Percentiles rank a stretch among this genome's conserved stretches.
Evolutionary conservation across 305 asterid genomes (phyloP).

Genomic region (Fraxinus xanthoxyloides): DNA sequence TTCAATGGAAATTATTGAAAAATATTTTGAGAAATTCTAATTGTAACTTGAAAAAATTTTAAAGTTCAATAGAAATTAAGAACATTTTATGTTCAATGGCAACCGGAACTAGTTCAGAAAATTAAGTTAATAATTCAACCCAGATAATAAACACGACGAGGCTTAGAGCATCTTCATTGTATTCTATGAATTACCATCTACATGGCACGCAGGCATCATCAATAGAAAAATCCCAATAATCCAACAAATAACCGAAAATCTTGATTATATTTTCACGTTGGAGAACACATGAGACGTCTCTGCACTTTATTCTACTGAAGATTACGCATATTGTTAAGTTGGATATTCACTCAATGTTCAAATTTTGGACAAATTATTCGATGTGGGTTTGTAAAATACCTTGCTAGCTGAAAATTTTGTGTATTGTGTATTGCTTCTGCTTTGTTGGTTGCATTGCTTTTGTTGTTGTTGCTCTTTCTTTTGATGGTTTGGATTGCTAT

Average conservation of each 20-base stretch:
- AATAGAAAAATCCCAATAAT: too few relatives aligned
- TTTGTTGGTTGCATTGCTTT: too few relatives aligned
- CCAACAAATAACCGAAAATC: too few relatives aligned
- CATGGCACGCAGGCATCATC: too few relatives aligned
- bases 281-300: too few relatives aligned
- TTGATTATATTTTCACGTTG: too few relatives aligned
- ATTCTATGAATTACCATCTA: too few relatives aligned
- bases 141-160: neutral
- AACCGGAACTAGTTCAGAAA: neutral
- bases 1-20: neutral
- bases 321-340: neutral
- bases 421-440: neutral
- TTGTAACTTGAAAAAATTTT: too few relatives aligned
- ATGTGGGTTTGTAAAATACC: neutral
- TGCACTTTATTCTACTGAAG: neutral
- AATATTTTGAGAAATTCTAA: neutral
- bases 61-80: neutral
- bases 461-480: neutral
- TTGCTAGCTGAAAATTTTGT: neutral
- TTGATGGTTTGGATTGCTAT: neutral
- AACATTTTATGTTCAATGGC: too few relatives aligned
- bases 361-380: neutral
- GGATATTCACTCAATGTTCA: neutral
- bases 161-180: neutral
- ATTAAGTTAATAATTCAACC: too few relatives aligned